Conservation (phyloP, 2,329 filamentous ascomycete species). For the Colletotrichum sp. region DNA sequence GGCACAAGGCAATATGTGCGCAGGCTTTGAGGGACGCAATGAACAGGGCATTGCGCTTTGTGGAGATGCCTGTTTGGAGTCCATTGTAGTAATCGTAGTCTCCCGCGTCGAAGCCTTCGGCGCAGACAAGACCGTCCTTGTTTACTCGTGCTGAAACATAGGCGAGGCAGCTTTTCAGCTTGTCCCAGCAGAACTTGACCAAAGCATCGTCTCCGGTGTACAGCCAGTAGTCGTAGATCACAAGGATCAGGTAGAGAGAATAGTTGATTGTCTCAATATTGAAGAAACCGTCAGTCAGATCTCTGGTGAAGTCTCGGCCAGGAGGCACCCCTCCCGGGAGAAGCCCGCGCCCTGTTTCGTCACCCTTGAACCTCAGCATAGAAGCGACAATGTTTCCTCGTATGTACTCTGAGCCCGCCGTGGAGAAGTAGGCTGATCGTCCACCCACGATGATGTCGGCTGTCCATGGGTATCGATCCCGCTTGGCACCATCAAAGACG, state of each 20-base stretch:
- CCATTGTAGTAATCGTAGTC: conserved; percentile 1
- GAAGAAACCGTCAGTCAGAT: neutral
- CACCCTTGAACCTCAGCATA: neutral
- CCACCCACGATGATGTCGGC: neutral
- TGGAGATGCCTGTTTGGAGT: neutral
- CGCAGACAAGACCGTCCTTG: neutral
- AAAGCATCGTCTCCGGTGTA: neutral
- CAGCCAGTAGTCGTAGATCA: neutral
- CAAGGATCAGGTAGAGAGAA: neutral
- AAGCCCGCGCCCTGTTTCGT: neutral
- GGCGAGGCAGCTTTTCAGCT: neutral
- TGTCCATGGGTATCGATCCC: neutral
- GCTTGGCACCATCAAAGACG: neutral
- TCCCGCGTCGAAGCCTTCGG: neutral
- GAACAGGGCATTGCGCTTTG: neutral
- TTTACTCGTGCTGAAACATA: neutral
- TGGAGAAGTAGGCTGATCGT: neutral
- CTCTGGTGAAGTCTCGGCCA: neutral
- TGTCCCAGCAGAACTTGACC: neutral
- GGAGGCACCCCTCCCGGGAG: neutral
- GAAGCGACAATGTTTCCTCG: neutral
- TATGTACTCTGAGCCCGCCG: neutral
- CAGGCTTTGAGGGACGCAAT: neutral
- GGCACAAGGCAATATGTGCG: neutral
- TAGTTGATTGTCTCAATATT: neutral